Percentiles rank a stretch among this genome's conserved stretches.
Evolutionary conservation across 805 yeast genomes (phyloP).

Genomic region (Ogataea corticis): DNA sequence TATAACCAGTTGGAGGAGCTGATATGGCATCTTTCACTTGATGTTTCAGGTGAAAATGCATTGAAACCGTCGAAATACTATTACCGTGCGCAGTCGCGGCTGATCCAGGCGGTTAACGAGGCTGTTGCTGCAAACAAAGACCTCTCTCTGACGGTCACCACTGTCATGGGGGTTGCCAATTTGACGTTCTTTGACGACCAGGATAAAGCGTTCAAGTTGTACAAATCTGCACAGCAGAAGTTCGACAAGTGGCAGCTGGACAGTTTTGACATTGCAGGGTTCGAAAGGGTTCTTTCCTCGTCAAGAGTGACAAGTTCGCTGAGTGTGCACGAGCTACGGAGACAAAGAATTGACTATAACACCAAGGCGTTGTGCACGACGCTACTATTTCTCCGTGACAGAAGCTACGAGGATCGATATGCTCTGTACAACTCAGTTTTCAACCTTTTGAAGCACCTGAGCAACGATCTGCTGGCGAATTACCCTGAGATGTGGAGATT

Average conservation of each 20-base stretch:
- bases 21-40: conserved; percentile 32
- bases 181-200: conserved; percentile 25
- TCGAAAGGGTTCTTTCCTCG: conserved; percentile 24
- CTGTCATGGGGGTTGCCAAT: conserved; percentile 33
- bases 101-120: conserved; percentile 25
- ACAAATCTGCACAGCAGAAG: conserved; percentile 30
- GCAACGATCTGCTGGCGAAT: conserved; percentile 16
- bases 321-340: conserved; percentile 20
- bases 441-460: conserved; percentile 20
- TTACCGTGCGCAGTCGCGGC: conserved; percentile 27
- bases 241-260: conserved; percentile 36
- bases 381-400: conserved; percentile 23
- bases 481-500: conserved; percentile 36
- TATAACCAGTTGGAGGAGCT: conserved; percentile 30
- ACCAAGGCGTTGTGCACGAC: conserved; percentile 33
- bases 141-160: conserved; percentile 26
- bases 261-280: conserved; percentile 34
- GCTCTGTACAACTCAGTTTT: conserved; percentile 15
- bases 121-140: conserved; percentile 15
- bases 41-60: conserved; percentile 30
- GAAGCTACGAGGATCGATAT: conserved; percentile 9
- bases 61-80: conserved; percentile 23
- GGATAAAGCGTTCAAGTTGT: conserved; percentile 25
- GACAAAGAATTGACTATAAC: conserved; percentile 28
- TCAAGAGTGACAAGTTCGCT: neutral